Evolutionary conservation across 257 asterid genomes (phyloP).

Genomic region (Anisodus acutangulus): DNA sequence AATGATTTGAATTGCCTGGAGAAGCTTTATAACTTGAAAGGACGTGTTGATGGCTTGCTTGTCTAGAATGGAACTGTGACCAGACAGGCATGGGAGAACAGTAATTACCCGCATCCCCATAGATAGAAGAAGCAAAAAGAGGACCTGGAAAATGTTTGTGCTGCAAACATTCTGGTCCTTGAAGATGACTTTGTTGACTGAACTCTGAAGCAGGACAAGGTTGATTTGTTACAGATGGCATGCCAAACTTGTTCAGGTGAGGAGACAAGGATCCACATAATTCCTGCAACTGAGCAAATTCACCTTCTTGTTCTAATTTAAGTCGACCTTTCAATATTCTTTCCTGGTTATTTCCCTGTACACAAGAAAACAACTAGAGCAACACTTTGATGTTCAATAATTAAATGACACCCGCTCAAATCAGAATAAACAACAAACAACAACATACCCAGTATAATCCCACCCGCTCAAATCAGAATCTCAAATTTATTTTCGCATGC

Average conservation of each 20-base stretch:
- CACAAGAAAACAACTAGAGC: conserved; percentile 56
- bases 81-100: conserved; percentile 43
- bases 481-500: conserved; percentile 5
- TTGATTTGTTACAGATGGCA: conserved; percentile 53
- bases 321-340: conserved; percentile 47
- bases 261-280: conserved; percentile 50
- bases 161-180: conserved; percentile 48
- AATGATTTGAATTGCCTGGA: conserved; percentile 48
- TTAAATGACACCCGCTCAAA: neutral
- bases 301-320: conserved; percentile 49
- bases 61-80: conserved; percentile 42
- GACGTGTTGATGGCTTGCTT: conserved; percentile 34
- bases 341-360: conserved; percentile 59
- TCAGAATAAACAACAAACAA: too few relatives aligned
- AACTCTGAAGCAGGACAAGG: conserved; percentile 48
- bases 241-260: conserved; percentile 49
- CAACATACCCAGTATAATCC: neutral
- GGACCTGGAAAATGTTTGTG: conserved; percentile 49
- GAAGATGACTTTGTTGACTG: conserved; percentile 47
- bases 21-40: conserved; percentile 51
- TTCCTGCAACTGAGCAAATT: conserved; percentile 47
- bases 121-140: conserved; percentile 50
- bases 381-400: conserved; percentile 52
- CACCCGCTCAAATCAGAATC: conserved; percentile 14
- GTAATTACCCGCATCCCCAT: conserved; percentile 55